Conservation (phyloP, 495 filamentous ascomycete genomes). For the Apiosordaria backusii region DNA sequence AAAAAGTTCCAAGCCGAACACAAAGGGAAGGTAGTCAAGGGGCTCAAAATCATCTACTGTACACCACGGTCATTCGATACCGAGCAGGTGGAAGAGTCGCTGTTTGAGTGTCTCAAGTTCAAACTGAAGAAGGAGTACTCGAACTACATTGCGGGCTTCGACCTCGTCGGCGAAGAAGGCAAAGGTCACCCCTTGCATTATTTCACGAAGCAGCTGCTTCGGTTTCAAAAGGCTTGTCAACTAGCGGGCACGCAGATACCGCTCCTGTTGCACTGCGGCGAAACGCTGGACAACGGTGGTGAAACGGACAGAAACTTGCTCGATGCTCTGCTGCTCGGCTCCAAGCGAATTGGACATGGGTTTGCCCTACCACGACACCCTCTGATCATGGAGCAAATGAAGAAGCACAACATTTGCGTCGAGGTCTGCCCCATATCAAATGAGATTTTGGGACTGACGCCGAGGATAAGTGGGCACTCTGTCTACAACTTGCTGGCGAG, state of each 20-base stretch:
- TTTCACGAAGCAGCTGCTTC: slow-evolving; percentile 72
- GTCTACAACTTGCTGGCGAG: slow-evolving; percentile 50
- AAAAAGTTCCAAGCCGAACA: slow-evolving; percentile 41
- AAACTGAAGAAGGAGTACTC: slow-evolving; percentile 72
- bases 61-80: slow-evolving; percentile 54
- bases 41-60: slow-evolving; percentile 53
- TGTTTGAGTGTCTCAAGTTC: slow-evolving; percentile 74
- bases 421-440: slow-evolving; percentile 92
- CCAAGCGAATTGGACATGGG: slow-evolving; percentile 88
- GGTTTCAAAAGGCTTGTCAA: slow-evolving; percentile 71
- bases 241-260: slow-evolving; percentile 75
- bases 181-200: slow-evolving; percentile 64
- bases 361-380: slow-evolving; percentile 86
- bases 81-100: slow-evolving; percentile 56
- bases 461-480: slow-evolving; percentile 45
- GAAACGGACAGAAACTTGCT: slow-evolving; percentile 82
- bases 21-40: slow-evolving; percentile 31
- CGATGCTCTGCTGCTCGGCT: slow-evolving; percentile 78
- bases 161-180: slow-evolving; percentile 85
- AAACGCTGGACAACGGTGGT: slow-evolving; percentile 74
- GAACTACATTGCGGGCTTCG: slow-evolving; percentile 63
- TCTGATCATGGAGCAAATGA: slow-evolving; percentile 74
- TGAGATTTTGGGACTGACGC: slow-evolving; percentile 61
- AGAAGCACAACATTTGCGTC: slow-evolving; percentile 74
- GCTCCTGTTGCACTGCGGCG: slow-evolving; percentile 92